Percentiles rank a stretch among this genome's conserved stretches.
Conservation (phyloP, 2,329 filamentous ascomycete genomes). For the Paracorniculantispora psalliotae region DNA sequence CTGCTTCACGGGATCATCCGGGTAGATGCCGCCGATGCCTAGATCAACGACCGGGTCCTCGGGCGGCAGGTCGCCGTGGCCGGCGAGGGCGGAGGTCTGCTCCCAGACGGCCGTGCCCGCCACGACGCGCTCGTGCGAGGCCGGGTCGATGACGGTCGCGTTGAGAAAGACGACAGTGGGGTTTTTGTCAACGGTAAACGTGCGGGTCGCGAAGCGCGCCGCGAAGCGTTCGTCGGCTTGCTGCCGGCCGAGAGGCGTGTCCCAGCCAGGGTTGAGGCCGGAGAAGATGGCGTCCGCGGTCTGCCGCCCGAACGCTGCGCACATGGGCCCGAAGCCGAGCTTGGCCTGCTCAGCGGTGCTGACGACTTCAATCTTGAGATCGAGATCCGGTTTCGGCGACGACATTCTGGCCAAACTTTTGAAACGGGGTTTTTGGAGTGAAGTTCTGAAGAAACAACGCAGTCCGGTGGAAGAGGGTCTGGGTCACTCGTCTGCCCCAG, state of each 20-base stretch:
- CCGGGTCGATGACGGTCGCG: conserved; percentile 39
- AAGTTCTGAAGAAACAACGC: neutral
- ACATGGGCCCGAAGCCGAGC: conserved; percentile 21
- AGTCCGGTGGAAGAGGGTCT: neutral
- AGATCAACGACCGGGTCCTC: conserved; percentile 27
- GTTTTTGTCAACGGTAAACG: conserved; percentile 37
- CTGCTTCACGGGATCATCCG: conserved; percentile 38
- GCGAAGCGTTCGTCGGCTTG: conserved; percentile 33
- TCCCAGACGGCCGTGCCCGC: conserved; percentile 52
- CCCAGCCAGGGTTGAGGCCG: conserved; percentile 49
- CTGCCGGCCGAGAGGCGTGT: conserved; percentile 40
- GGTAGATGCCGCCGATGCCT: conserved; percentile 35
- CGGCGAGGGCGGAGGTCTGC: conserved; percentile 45
- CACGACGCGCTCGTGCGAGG: conserved; percentile 25
- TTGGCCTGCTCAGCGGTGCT: conserved; percentile 24
- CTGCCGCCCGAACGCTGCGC: conserved; percentile 44
- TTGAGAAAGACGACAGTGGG: conserved; percentile 50
- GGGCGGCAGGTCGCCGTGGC: conserved; percentile 38
- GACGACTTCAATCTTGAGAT: conserved; percentile 23
- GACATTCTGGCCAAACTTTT: neutral
- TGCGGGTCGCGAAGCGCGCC: conserved; percentile 35
- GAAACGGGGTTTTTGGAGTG: neutral
- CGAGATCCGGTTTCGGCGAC: neutral
- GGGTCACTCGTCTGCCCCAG: too few relatives aligned
- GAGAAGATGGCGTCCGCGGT: conserved; percentile 46